Evolutionary conservation across 208 protist species (phyloP).

Genomic region (Trypanosoma platydactyli): DNA sequence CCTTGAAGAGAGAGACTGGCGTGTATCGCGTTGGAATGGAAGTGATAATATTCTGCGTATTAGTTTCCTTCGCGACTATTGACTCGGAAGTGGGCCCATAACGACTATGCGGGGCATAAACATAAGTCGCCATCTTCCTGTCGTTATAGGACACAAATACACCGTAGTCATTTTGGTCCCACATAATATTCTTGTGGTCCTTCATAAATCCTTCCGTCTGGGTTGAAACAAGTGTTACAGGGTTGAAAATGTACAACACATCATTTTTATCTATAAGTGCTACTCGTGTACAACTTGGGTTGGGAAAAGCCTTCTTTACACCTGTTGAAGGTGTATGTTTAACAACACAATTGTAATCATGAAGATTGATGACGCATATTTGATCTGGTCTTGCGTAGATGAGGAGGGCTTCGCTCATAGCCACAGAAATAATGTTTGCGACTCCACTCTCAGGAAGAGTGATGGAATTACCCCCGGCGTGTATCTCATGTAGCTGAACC

Average conservation of each 20-base stretch:
- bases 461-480: constrained; percentile 38
- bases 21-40: constrained; percentile 60
- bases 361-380: constrained; percentile 83
- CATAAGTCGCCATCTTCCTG: constrained; percentile 83
- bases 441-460: constrained; percentile 66
- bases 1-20: constrained; percentile 81
- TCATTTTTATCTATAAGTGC: constrained; percentile 89
- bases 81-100: constrained; percentile 88
- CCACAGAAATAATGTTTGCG: constrained; percentile 70
- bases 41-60: constrained; percentile 70
- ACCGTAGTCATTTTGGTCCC: constrained; percentile 92
- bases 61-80: constrained; percentile 56
- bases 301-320: constrained; percentile 83
- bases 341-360: constrained; percentile 86
- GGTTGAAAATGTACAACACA: constrained; percentile 86
- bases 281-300: constrained; percentile 89
- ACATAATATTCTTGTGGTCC: constrained; percentile 76
- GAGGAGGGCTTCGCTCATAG: constrained; percentile 91
- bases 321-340: constrained; percentile 65
- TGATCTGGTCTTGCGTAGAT: constrained; percentile 88
- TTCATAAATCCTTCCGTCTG: constrained; percentile 72
- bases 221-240: constrained; percentile 85
- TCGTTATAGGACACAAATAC: constrained; percentile 83
- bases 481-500: constrained; percentile 84
- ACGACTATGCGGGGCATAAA: constrained; percentile 86